A percentile compares a stretch with the other conserved stretches of the same genome.
Evolutionary conservation across 345 rosid genomes (phyloP).

Genomic region (Lepidium didymum): DNA sequence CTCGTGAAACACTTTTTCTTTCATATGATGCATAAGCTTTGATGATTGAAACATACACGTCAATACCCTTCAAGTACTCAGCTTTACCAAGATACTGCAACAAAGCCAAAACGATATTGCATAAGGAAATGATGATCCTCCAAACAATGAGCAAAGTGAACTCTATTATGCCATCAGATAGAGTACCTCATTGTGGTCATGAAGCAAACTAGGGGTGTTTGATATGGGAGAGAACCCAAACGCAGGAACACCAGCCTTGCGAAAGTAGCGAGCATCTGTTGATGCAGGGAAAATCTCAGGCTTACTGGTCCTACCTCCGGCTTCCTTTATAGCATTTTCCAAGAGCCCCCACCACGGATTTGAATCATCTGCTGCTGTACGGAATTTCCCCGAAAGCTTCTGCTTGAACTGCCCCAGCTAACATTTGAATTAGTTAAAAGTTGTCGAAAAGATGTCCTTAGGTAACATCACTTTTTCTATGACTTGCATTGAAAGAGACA

Average conservation of each 20-base stretch:
- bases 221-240: constrained; percentile 93
- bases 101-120: constrained; percentile 1
- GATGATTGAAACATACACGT: constrained; percentile 62
- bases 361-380: constrained; percentile 62
- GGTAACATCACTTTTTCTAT: background rate
- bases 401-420: constrained; percentile 78
- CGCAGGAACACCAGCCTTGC: constrained; percentile 60
- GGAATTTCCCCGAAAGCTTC: constrained; percentile 41
- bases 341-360: constrained; percentile 89
- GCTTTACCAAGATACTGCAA: constrained; percentile 69
- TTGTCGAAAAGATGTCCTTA: background rate
- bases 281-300: constrained; percentile 92
- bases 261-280: constrained; percentile 80
- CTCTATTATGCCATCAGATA: background rate
- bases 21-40: constrained; percentile 54
- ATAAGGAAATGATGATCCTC: constrained; percentile 5
- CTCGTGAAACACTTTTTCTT: constrained; percentile 35
- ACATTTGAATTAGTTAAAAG: constrained; percentile 18
- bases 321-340: constrained; percentile 68
- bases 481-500: background rate
- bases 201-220: constrained; percentile 82
- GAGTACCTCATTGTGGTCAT: constrained; percentile 86
- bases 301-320: constrained; percentile 55
- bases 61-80: constrained; percentile 83
- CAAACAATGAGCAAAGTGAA: background rate